Percentiles rank a stretch among this genome's conserved stretches.
Evolutionary conservation across 169 alveolate species (phyloP).

Genomic region (Eimeria acervulina): DNA sequence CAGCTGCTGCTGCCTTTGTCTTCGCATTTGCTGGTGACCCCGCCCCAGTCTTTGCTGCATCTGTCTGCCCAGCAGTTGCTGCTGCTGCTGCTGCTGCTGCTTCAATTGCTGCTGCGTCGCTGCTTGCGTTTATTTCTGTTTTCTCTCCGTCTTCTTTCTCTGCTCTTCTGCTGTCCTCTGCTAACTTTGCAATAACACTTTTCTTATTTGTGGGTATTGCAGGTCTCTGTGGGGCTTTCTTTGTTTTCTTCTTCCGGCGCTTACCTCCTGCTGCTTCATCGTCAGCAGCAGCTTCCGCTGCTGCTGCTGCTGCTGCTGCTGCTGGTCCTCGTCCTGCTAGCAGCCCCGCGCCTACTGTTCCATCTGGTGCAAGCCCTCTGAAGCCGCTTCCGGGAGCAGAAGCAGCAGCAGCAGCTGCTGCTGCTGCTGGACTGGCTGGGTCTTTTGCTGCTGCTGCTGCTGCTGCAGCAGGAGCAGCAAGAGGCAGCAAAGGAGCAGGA

Average conservation of each 20-base stretch:
- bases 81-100: background rate
- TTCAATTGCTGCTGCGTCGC: background rate
- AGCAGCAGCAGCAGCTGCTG: no score
- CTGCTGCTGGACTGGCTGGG: no score
- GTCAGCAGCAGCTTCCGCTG: constrained; percentile 40
- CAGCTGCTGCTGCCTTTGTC: background rate
- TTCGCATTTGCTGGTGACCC: background rate
- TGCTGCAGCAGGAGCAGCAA: no score
- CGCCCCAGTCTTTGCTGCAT: background rate
- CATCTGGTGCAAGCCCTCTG: background rate
- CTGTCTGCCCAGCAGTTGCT: background rate
- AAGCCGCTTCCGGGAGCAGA: background rate
- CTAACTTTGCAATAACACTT: constrained; percentile 74
- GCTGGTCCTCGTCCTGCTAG: background rate
- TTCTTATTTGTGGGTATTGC: constrained; percentile 72
- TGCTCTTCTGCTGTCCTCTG: constrained; percentile 76
- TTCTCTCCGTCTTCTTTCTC: constrained; percentile 33
- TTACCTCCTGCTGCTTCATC: constrained; percentile 68
- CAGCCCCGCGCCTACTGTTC: background rate
- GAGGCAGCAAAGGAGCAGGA: no score
- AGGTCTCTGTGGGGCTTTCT: constrained; percentile 47
- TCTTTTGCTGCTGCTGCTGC: no score
- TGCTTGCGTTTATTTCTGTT: background rate
- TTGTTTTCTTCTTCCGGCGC: constrained; percentile 66
- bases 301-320: background rate